Evolutionary conservation across 805 yeast genomes (phyloP).

Genomic region (Saccharomyces mikatae): DNA sequence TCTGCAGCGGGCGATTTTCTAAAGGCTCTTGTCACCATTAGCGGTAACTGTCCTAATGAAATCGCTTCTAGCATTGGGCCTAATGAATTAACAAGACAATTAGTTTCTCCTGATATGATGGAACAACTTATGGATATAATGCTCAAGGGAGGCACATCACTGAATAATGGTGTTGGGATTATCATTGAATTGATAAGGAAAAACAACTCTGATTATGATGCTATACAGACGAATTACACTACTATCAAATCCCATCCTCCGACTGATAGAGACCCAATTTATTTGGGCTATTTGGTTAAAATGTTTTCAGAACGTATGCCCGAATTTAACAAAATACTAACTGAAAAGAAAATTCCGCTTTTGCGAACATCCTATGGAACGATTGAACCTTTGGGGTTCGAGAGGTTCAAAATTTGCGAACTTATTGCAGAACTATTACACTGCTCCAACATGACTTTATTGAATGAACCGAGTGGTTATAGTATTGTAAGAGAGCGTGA

Average conservation of each 20-base stretch:
- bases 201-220: conserved; percentile 92
- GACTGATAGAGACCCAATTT: conserved; percentile 83
- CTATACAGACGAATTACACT: conserved; percentile 73
- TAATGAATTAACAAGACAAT: conserved; percentile 83
- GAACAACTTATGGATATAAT: conserved; percentile 64
- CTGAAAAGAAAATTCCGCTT: conserved; percentile 30
- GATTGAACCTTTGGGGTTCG: conserved; percentile 83
- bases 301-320: conserved; percentile 71
- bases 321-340: conserved; percentile 53
- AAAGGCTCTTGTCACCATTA: conserved; percentile 86
- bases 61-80: conserved; percentile 92
- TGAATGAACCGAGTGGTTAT: conserved; percentile 72
- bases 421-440: conserved; percentile 88
- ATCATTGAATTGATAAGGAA: conserved; percentile 90
- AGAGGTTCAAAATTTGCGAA: conserved; percentile 87
- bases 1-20: conserved; percentile 93
- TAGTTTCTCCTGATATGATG: conserved; percentile 69
- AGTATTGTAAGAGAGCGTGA: conserved; percentile 65
- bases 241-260: conserved; percentile 89
- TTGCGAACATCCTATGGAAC: conserved; percentile 40
- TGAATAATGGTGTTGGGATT: conserved; percentile 90
- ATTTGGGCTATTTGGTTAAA: conserved; percentile 75
- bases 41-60: conserved; percentile 85
- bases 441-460: conserved; percentile 89
- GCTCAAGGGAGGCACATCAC: conserved; percentile 76